Percentiles rank a stretch among this genome's conserved stretches.
Conservation (phyloP, 768 basidiomycete species). For the Lentinula detonsa region DNA sequence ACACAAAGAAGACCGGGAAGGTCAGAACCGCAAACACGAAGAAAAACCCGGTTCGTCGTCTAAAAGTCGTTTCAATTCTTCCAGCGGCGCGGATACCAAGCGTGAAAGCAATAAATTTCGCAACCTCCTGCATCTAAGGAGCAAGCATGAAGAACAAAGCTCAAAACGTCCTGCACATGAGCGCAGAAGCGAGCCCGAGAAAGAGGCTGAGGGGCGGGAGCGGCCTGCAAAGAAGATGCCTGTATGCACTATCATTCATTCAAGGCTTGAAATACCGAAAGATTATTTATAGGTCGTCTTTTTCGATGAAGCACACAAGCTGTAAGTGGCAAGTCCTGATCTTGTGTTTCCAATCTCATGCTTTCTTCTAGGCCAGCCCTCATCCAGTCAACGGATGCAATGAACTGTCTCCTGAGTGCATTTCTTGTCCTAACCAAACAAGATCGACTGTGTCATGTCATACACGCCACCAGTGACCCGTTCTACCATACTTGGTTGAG, state of each 20-base stretch:
- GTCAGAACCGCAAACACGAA: constrained; percentile 21
- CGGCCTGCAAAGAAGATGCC: constrained; percentile 60
- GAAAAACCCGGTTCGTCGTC: constrained; percentile 27
- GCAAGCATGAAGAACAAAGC: background rate
- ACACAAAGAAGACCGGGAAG: constrained; percentile 19
- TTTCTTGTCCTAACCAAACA: constrained; percentile 87
- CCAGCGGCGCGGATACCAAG: background rate
- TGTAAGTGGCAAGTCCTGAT: constrained; percentile 35
- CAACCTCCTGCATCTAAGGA: background rate
- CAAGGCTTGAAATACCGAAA: background rate
- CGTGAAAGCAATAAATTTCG: background rate
- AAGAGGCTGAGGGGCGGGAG: constrained; percentile 26
- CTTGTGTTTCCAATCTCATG: background rate
- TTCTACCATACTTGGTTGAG: constrained; percentile 83
- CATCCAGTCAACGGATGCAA: constrained; percentile 71
- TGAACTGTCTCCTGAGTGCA: constrained; percentile 81
- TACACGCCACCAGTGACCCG: constrained; percentile 78
- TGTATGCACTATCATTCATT: constrained; percentile 25
- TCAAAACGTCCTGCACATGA: constrained; percentile 13
- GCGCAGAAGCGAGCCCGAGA: constrained; percentile 22
- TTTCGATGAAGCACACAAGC: constrained; percentile 82
- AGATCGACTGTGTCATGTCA: constrained; percentile 77
- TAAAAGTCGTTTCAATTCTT: constrained; percentile 32
- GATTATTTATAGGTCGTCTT: constrained; percentile 45
- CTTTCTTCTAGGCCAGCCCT: constrained; percentile 51